A percentile compares a stretch with the other conserved stretches of the same genome.
These are phyloP conservation scores for Auricularia auricula-judae DNA, from an alignment of 768 basidiomycete genomes.

Conservation along the genomic window DNA sequence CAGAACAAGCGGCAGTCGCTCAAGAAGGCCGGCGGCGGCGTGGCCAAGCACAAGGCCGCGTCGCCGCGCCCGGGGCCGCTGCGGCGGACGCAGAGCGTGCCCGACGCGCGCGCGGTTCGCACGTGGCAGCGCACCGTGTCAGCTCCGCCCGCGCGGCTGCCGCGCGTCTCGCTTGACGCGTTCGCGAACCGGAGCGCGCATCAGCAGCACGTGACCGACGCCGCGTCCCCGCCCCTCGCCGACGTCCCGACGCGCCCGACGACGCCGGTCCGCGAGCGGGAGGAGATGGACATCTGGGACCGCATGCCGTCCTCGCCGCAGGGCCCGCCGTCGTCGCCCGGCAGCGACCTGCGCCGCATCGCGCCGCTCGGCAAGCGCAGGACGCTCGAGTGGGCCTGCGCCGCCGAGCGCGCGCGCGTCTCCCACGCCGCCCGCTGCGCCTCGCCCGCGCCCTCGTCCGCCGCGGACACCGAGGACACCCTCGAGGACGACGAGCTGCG, in stretches of 20 bases:
- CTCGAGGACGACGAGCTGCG: not conserved
- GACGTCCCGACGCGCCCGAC: too few relatives aligned
- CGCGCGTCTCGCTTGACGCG: slow-evolving; percentile 38
- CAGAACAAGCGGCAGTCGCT: slow-evolving; percentile 65
- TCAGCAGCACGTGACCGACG: slow-evolving; percentile 28
- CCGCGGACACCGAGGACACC: not conserved
- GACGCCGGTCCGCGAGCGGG: too few relatives aligned
- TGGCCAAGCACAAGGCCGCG: not conserved
- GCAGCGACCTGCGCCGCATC: slow-evolving; percentile 30
- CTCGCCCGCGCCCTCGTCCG: not conserved
- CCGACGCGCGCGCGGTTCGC: slow-evolving; percentile 7
- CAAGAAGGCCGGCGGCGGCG: slow-evolving; percentile 20
- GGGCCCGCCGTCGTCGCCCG: slow-evolving; percentile 41
- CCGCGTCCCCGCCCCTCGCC: slow-evolving; percentile 1
- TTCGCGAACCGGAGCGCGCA: slow-evolving; percentile 27
- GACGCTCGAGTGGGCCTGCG: slow-evolving; percentile 68
- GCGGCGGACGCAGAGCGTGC: slow-evolving; percentile 11
- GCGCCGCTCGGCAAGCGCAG: slow-evolving; percentile 3
- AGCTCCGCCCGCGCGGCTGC: slow-evolving; percentile 6
- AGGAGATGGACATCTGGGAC: slow-evolving; percentile 16
- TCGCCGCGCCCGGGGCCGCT: not conserved
- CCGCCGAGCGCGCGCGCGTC: slow-evolving; percentile 12
- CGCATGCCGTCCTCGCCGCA: slow-evolving; percentile 55
- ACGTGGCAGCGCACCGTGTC: not conserved
- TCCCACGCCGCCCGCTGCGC: not conserved